Percentiles rank a stretch among this genome's conserved stretches.
These are phyloP conservation scores for Ceratorhiza oryzae-sativae DNA, from an alignment of 1,284 basidiomycete genomes.

Conservation along the genomic window DNA sequence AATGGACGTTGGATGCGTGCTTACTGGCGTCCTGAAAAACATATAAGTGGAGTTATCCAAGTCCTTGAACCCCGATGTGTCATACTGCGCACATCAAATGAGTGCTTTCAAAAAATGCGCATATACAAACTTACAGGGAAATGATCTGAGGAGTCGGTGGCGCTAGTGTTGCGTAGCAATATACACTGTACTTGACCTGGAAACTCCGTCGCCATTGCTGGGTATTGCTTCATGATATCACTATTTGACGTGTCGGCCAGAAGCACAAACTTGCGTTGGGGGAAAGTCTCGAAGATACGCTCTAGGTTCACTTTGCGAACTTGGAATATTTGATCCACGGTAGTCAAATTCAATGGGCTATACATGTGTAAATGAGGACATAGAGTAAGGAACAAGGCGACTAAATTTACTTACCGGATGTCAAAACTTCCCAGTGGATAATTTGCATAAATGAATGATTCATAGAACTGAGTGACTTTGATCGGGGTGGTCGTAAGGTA, in stretches of 20 bases:
- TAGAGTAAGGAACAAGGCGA: neutral
- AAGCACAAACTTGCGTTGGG: conserved; percentile 43
- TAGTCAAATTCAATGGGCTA: conserved; percentile 42
- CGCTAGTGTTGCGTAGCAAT: conserved; percentile 43
- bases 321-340: conserved; percentile 42
- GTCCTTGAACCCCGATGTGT: conserved; percentile 42
- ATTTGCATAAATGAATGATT: conserved; percentile 41
- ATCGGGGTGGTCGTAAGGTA: conserved; percentile 44
- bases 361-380: neutral
- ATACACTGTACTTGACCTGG: conserved; percentile 43
- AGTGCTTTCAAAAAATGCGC: neutral
- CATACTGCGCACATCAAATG: conserved; percentile 20
- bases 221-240: conserved; percentile 43
- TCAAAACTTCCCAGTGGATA: conserved; percentile 44
- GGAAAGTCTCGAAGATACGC: conserved; percentile 42
- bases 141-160: conserved; percentile 40
- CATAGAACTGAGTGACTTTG: conserved; percentile 41
- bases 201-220: conserved; percentile 39
- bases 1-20: neutral
- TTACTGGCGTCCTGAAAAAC: conserved; percentile 43
- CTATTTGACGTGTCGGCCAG: conserved; percentile 42
- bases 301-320: conserved; percentile 41
- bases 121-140: conserved; percentile 37
- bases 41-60: conserved; percentile 42
- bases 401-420: conserved; percentile 20